phyloP scores from a whole-genome alignment of 1,139 yeast genomes.

The Martiniozyma asiatica region DNA sequence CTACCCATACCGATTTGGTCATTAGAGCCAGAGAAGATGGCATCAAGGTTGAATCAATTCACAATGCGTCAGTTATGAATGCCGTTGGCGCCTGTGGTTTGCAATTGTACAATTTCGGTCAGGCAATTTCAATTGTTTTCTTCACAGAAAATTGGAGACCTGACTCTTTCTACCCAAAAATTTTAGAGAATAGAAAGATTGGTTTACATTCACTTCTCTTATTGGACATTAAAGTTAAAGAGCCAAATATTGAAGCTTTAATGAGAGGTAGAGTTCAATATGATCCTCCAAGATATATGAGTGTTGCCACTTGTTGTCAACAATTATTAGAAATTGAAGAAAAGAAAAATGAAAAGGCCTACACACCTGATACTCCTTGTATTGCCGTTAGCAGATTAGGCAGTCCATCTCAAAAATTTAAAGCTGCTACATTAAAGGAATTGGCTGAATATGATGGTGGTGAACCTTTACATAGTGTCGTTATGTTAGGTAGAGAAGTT shows the following conservation, averaged over 20 bases:
- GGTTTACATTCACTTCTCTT: slow-evolving; percentile 86
- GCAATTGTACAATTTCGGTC: slow-evolving; percentile 91
- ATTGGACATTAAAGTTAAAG: slow-evolving; percentile 91
- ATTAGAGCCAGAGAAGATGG: slow-evolving; percentile 79
- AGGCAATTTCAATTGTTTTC: slow-evolving; percentile 88
- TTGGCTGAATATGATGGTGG: slow-evolving; percentile 80
- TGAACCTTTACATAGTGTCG: slow-evolving; percentile 84
- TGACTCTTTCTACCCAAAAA: slow-evolving; percentile 82
- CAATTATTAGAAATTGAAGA: slow-evolving; percentile 86
- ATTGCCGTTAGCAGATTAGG: slow-evolving; percentile 90
- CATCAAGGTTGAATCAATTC: slow-evolving; percentile 71
- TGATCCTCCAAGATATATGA: slow-evolving; percentile 97
- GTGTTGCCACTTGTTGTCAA: slow-evolving; percentile 75
- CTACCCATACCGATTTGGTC: slow-evolving; percentile 91
- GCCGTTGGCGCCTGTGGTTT: slow-evolving; percentile 98
- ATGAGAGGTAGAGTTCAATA: slow-evolving; percentile 85
- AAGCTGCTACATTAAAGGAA: slow-evolving; percentile 72
- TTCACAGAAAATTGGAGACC: slow-evolving; percentile 96
- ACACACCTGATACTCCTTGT: slow-evolving; percentile 80
- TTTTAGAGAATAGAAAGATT: slow-evolving; percentile 76
- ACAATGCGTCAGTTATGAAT: slow-evolving; percentile 95
- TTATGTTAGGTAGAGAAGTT: slow-evolving; percentile 84
- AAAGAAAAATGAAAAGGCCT: slow-evolving; percentile 57
- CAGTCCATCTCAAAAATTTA: slow-evolving; percentile 68
- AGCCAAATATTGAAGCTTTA: slow-evolving; percentile 88